Conservation (phyloP, 1,284 basidiomycete species). For the Pseudomicrostroma phylloplanum region DNA sequence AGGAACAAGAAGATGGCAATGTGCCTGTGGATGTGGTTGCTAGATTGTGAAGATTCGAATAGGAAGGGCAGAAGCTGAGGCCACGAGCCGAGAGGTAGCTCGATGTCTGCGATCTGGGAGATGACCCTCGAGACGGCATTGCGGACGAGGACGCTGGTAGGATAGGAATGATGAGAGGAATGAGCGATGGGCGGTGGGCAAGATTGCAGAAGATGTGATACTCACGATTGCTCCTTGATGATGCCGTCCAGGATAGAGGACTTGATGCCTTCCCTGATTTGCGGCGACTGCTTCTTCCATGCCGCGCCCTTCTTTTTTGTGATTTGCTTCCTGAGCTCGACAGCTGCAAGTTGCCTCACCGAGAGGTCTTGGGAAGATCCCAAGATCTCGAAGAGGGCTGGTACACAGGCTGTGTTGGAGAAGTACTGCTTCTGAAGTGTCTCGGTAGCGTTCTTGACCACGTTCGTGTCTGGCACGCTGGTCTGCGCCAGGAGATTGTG, state of each 20-base stretch:
- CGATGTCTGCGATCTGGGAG: conserved; percentile 83
- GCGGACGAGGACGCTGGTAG: conserved; percentile 65
- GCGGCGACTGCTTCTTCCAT: conserved; percentile 70
- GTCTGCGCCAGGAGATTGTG: conserved; percentile 47
- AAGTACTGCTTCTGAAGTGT: conserved; percentile 62
- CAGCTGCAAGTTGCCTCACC: conserved; percentile 93
- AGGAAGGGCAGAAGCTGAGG: conserved; percentile 82
- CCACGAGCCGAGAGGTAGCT: conserved; percentile 79
- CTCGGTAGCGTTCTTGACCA: conserved; percentile 70
- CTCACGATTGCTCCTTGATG: conserved; percentile 70
- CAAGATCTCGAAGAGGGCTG: conserved; percentile 82
- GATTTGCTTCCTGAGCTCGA: conserved; percentile 92
- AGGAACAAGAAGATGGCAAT: conserved; percentile 85
- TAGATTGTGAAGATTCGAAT: conserved; percentile 68
- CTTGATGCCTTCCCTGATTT: conserved; percentile 79
- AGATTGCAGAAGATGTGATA: conserved; percentile 14
- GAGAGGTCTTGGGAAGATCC: conserved; percentile 70
- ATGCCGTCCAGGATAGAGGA: conserved; percentile 72
- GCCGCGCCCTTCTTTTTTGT: conserved; percentile 70
- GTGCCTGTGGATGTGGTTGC: conserved; percentile 72
- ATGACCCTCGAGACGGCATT: conserved; percentile 79
- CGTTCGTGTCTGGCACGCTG: conserved; percentile 46
- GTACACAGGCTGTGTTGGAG: conserved; percentile 82
- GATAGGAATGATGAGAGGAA: conserved; percentile 10
- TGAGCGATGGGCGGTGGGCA: background rate